phyloP scores from a whole-genome alignment of 495 filamentous ascomycete species.

The Daldinia loculata region DNA sequence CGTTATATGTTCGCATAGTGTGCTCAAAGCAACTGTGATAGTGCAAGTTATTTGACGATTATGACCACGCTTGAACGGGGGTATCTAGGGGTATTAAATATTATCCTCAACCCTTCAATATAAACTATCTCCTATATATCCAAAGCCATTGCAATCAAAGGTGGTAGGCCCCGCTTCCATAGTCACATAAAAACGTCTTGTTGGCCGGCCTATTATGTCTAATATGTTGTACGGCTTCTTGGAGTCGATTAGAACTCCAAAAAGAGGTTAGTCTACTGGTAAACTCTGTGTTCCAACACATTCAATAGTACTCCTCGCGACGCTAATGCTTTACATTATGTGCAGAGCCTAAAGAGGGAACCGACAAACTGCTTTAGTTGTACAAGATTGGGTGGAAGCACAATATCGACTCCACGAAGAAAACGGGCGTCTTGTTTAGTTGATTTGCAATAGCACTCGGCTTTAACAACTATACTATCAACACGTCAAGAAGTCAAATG shows the following conservation, averaged over 20 bases:
- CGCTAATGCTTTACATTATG: neutral
- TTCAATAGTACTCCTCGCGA: neutral
- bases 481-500: slow-evolving; percentile 26
- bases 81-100: slow-evolving; percentile 20
- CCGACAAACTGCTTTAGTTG: neutral
- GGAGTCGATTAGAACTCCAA: neutral
- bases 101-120: neutral
- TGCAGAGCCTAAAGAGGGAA: slow-evolving; percentile 9
- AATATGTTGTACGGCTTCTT: neutral
- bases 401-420: slow-evolving; percentile 1
- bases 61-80: neutral
- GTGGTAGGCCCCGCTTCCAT: neutral
- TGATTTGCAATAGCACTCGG: neutral
- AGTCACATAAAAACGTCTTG: neutral
- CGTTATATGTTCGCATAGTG: neutral
- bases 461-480: neutral
- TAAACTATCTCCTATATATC: neutral
- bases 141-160: neutral
- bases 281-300: neutral
- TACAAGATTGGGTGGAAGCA: slow-evolving; percentile 8
- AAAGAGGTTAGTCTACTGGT: neutral
- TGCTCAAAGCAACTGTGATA: neutral
- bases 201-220: neutral
- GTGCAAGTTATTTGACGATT: neutral
- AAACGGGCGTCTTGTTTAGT: neutral